Base-by-base conservation (phyloP, 2,329 filamentous ascomycete species). In the Ilyonectria destructans region DNA sequence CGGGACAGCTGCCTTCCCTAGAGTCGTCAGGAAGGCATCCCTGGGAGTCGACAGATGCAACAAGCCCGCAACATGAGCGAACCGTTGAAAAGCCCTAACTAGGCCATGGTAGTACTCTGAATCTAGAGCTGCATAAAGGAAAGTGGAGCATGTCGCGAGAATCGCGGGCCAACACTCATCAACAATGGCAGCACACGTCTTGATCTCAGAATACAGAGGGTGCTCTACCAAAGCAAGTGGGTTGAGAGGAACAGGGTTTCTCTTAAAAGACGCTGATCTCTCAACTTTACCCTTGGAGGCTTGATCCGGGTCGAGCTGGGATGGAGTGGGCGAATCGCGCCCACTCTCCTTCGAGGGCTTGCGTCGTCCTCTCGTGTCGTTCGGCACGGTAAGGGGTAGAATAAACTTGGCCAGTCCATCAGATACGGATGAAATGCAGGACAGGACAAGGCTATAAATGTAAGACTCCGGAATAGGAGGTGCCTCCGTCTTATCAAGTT, bases 111-210 rank as follows among this genome's bases (percentile, higher is more conserved):
- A 99, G 74, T 96, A 98, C 60, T 98, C 95, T 1, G 94, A 92
- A 78, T 99, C 96, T 4, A 99, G 85, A 0, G 96, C 91, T 33
- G 96, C 94, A 77, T 97, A 97, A 19, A 99, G 84, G 77, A 98
- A 99, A 0, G 96, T 98, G 0, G 96, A 99, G 75, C 95, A 98
- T 2, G 95, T 96, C 1, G 96, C 96, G 56, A 99, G 88, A 45
- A 98, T 91, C 13, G 96, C 96, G 54, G 96, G 96, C 96, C 96
- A 99, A 79, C 96, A 98, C 72, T 93, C 89, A 4, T 97, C 94
- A 26, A 99, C 92, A 62, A 99, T 92, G 10, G 88, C 88, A 13
- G 94, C 94, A 74, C 94, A 96, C 2, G 90, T 90, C 75, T 91
- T 89, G 64, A 98, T 90, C 57, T 94, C 92, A 1, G 85, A 79